phyloP scores from a whole-genome alignment of 345 rosid genomes.

The Sisymbrium irio region DNA sequence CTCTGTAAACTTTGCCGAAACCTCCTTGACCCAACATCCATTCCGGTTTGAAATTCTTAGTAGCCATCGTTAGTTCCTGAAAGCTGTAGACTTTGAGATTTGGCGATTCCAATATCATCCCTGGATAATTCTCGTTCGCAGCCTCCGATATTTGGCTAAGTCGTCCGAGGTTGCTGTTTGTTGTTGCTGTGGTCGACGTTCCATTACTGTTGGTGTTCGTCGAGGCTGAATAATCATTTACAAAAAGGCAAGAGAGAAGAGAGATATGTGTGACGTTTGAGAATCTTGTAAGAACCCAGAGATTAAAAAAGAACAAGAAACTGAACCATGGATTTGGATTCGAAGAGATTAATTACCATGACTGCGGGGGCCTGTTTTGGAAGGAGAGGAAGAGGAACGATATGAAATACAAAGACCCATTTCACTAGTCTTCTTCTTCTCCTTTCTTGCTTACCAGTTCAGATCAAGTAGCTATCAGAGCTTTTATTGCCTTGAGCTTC shows the following conservation, averaged over 20 bases:
- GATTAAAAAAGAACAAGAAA: too few species aligned
- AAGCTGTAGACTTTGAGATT: conserved; percentile 55
- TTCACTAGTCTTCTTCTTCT: background rate
- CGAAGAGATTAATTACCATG: conserved; percentile 15
- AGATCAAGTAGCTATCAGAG: conserved; percentile 11
- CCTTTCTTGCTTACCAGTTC: conserved; percentile 13
- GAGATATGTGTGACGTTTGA: background rate
- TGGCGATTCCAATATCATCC: conserved; percentile 38
- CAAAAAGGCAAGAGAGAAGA: conserved; percentile 3
- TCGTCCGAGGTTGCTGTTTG: conserved; percentile 39
- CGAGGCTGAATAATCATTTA: conserved; percentile 7
- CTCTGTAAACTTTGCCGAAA: conserved; percentile 79
- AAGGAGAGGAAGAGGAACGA: conserved; percentile 12
- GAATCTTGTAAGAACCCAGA: background rate
- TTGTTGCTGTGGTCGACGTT: conserved; percentile 32
- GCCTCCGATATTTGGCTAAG: conserved; percentile 43
- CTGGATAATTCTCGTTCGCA: conserved; percentile 45
- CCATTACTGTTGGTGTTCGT: conserved; percentile 31
- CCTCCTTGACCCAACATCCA: conserved; percentile 77
- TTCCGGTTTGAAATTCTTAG: conserved; percentile 61
- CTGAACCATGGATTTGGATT: too few species aligned
- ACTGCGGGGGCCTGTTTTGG: conserved; percentile 8
- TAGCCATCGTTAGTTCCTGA: conserved; percentile 57
- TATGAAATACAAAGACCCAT: conserved; percentile 27
- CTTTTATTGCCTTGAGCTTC: background rate